Conservation (phyloP, 805 yeast genomes). For the Sporopachydermia lactativora region DNA sequence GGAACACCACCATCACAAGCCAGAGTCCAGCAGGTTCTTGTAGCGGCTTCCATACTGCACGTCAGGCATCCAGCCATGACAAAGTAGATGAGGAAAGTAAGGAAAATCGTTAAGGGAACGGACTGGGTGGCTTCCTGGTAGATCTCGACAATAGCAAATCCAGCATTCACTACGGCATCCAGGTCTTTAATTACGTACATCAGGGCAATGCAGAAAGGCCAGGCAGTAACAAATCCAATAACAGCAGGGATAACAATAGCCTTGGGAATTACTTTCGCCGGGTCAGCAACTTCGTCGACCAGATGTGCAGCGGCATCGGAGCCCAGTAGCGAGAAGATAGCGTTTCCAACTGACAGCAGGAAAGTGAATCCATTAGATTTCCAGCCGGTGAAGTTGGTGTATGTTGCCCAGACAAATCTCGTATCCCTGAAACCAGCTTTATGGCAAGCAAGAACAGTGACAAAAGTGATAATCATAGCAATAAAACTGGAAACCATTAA, state of each 20-base stretch:
- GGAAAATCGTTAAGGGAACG: conserved; percentile 8
- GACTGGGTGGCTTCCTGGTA: conserved; percentile 9
- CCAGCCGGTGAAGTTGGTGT: conserved; percentile 19
- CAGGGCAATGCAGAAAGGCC: conserved; percentile 17
- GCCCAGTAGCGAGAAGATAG: conserved; percentile 17
- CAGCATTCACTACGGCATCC: conserved; percentile 9
- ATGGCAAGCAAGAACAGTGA: conserved; percentile 6
- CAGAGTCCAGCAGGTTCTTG: conserved; percentile 16
- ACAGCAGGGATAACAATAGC: conserved; percentile 19
- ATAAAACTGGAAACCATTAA: conserved; percentile 13
- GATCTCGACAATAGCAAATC: conserved; percentile 10
- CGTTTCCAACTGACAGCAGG: conserved; percentile 17
- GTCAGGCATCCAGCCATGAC: conserved; percentile 3
- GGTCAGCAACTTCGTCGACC: conserved; percentile 19
- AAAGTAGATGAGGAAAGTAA: conserved; percentile 5
- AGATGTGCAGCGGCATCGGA: conserved; percentile 21
- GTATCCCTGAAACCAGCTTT: conserved; percentile 9
- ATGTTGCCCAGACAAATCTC: conserved; percentile 15
- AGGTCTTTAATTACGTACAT: conserved; percentile 17
- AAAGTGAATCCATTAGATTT: conserved; percentile 16
- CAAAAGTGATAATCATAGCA: conserved; percentile 12
- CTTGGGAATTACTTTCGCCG: conserved; percentile 18
- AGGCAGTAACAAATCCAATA: conserved; percentile 18
- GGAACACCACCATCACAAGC: conserved; percentile 16
- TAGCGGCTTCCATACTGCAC: conserved; percentile 10